Evolutionary conservation across 768 basidiomycete genomes (phyloP).

Genomic region (Sporobolomyces roseus): DNA sequence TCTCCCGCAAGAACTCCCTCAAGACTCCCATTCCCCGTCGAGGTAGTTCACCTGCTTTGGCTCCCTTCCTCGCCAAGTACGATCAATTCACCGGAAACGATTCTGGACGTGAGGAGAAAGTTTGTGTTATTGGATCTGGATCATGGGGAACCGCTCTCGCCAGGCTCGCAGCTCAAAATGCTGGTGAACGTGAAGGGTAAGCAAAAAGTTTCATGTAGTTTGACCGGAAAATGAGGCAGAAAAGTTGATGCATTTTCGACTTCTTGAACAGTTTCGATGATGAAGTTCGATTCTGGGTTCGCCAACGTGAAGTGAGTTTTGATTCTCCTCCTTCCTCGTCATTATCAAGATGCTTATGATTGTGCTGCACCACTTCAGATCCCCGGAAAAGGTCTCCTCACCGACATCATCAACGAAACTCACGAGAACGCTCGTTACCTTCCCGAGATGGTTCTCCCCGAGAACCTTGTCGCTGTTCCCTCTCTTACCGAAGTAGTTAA

Average conservation of each 20-base stretch:
- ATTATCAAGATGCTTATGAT: background rate
- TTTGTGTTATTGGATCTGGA: constrained; percentile 37
- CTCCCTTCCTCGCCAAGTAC: constrained; percentile 41
- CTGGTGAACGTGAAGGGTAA: constrained; percentile 35
- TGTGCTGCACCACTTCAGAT: constrained; percentile 5
- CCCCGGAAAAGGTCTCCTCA: constrained; percentile 45
- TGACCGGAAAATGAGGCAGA: background rate
- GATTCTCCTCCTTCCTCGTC: background rate
- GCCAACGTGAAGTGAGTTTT: constrained; percentile 37
- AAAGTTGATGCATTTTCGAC: background rate
- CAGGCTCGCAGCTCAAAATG: constrained; percentile 37
- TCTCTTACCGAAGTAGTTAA: constrained; percentile 48
- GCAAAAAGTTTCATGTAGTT: background rate
- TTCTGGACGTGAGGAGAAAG: constrained; percentile 28
- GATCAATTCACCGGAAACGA: constrained; percentile 33
- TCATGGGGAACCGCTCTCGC: constrained; percentile 42
- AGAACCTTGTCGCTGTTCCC: constrained; percentile 47
- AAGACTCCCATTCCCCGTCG: constrained; percentile 29
- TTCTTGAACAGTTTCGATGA: constrained; percentile 25
- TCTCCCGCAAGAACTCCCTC: constrained; percentile 40
- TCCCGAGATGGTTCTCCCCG: constrained; percentile 49
- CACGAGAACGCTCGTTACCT: constrained; percentile 53
- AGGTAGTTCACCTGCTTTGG: constrained; percentile 34
- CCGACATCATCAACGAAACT: constrained; percentile 53
- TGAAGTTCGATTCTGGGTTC: constrained; percentile 42